Conservation (phyloP, 768 basidiomycete species). For the Leucocoprinus sp. region DNA sequence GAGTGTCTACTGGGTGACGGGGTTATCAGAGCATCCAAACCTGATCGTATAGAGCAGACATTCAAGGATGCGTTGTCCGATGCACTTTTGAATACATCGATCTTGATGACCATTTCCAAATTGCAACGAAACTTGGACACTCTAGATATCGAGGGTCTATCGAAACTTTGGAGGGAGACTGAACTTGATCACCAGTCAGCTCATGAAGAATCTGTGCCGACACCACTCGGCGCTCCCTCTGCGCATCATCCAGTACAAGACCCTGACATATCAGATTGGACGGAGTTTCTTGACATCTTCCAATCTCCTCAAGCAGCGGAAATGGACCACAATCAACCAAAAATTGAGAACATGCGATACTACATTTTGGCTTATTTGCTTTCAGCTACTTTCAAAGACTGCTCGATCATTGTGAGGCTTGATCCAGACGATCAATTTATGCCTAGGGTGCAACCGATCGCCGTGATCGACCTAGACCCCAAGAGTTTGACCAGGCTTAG, state of each 20-base stretch:
- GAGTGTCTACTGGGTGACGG: conserved; percentile 20
- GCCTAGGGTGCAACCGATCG: conserved; percentile 28
- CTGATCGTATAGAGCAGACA: conserved; percentile 32
- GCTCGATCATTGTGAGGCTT: conserved; percentile 48
- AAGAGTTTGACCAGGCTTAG: conserved; percentile 60
- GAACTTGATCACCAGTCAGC: conserved; percentile 19
- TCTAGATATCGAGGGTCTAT: conserved; percentile 80
- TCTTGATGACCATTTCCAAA: conserved; percentile 43
- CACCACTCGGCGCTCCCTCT: conserved; percentile 26
- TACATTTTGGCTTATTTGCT: conserved; percentile 72
- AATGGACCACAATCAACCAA: conserved; percentile 30
- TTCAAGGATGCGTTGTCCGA: conserved; percentile 45
- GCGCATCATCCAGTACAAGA: conserved; percentile 28
- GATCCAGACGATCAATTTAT: conserved; percentile 16
- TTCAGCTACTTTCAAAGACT: conserved; percentile 95
- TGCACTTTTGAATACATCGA: conserved; percentile 39
- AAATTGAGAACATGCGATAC: conserved; percentile 43
- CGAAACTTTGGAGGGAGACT: conserved; percentile 31
- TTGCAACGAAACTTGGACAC: conserved; percentile 75
- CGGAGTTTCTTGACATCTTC: conserved; percentile 51
- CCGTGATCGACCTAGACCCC: conserved; percentile 80
- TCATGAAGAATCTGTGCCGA: conserved; percentile 11
- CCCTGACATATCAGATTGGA: conserved; percentile 60
- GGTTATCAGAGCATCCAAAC: conserved; percentile 10
- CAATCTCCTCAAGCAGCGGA: conserved; percentile 23